A percentile compares a stretch with the other conserved stretches of the same genome.
These are phyloP conservation scores for Hamiltosporidium magnivora DNA, from an alignment of 371 early-diverging fungal genomes.

Conservation along the genomic window DNA sequence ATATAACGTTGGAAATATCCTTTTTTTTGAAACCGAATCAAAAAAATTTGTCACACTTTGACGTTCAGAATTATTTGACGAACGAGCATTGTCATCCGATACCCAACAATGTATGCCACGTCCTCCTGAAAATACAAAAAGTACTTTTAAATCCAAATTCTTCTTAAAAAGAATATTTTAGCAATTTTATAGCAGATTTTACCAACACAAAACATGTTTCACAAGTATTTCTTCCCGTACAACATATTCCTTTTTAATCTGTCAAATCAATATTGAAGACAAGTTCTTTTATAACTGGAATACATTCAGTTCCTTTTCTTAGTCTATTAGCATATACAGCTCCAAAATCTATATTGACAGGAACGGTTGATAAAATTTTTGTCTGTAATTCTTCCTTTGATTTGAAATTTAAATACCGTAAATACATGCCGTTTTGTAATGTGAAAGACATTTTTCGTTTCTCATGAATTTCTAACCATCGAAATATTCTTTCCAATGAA, in stretches of 20 bases:
- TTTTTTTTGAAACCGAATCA: constrained; percentile 16
- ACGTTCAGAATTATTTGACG: constrained; percentile 64
- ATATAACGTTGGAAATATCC: constrained; percentile 11
- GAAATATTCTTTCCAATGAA: constrained; percentile 64
- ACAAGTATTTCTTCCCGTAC: constrained; percentile 68
- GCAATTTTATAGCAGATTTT: constrained; percentile 71
- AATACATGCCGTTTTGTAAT: constrained; percentile 63
- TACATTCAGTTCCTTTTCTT: constrained; percentile 61
- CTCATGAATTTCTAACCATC: constrained; percentile 67
- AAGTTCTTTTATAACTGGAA: constrained; percentile 71
- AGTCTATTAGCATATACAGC: constrained; percentile 72
- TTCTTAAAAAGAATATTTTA: constrained; percentile 61
- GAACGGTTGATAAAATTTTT: constrained; percentile 63
- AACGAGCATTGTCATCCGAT: constrained; percentile 70
- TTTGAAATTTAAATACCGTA: constrained; percentile 73
- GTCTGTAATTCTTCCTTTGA: constrained; percentile 62
- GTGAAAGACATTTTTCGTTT: constrained; percentile 85
- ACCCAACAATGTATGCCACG: constrained; percentile 99
- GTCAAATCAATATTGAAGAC: constrained; percentile 99
- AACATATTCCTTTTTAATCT: constrained; percentile 91
- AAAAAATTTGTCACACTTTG: constrained; percentile 67
- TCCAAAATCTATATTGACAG: constrained; percentile 88
- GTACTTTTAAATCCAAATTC: constrained; percentile 86
- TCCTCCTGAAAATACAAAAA: constrained; percentile 88
- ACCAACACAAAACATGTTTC: constrained; percentile 78